These are phyloP conservation scores for Phoma sp. DNA, from an alignment of 2,329 filamentous ascomycete genomes.

Conservation along the genomic window DNA sequence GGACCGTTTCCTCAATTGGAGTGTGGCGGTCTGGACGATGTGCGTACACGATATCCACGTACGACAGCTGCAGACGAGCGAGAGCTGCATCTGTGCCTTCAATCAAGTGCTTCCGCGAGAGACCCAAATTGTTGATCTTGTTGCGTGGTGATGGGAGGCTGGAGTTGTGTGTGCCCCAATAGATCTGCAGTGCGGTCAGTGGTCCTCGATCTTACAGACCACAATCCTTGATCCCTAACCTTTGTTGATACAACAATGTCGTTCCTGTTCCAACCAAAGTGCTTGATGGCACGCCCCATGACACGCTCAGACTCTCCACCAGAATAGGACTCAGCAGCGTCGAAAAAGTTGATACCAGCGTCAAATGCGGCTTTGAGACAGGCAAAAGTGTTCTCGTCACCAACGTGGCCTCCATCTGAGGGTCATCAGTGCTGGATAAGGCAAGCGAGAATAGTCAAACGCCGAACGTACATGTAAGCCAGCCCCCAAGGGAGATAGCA, in stretches of 20 bases:
- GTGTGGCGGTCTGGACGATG: constrained; percentile 72
- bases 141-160: constrained; percentile 54
- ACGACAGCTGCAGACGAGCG: constrained; percentile 63
- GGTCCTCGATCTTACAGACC: too few species aligned
- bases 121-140: constrained; percentile 69
- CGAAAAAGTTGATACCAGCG: constrained; percentile 66
- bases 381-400: constrained; percentile 65
- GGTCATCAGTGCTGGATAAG: neutral
- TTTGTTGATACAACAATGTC: constrained; percentile 65
- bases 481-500: constrained; percentile 68
- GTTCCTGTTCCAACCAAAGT: constrained; percentile 63
- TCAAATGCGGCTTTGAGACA: constrained; percentile 63
- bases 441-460: too few species aligned
- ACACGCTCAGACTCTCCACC: constrained; percentile 60
- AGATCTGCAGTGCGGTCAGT: constrained; percentile 54
- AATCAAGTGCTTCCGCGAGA: constrained; percentile 73
- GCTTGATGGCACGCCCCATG: constrained; percentile 63
- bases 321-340: constrained; percentile 63
- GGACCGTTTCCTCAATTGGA: constrained; percentile 74
- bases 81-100: constrained; percentile 69
- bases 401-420: constrained; percentile 69
- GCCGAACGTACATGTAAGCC: constrained; percentile 61
- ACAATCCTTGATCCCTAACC: constrained; percentile 37
- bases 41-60: constrained; percentile 73
- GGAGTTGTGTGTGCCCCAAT: constrained; percentile 66